phyloP scores from a whole-genome alignment of 1,284 basidiomycete genomes.

The Naganishia cerealis region DNA sequence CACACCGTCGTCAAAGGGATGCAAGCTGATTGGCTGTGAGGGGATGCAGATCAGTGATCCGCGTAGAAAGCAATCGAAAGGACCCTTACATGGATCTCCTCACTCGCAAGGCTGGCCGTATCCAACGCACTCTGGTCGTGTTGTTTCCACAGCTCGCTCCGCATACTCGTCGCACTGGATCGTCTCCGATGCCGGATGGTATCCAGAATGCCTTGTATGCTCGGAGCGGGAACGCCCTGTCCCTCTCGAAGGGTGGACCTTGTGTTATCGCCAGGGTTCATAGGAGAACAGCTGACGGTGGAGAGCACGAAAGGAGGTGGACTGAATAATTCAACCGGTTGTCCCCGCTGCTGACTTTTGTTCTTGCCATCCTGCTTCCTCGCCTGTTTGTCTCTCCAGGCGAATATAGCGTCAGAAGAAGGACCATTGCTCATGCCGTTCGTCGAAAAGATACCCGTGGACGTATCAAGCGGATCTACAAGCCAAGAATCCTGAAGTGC shows the following conservation, averaged over 20 bases:
- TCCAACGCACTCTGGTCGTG: constrained; percentile 28
- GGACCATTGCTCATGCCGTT: constrained; percentile 1
- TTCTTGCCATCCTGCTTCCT: constrained; percentile 12
- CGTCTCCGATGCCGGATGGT: constrained; percentile 18
- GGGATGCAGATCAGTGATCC: neutral
- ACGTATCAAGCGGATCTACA: constrained; percentile 21
- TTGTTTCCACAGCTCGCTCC: constrained; percentile 17
- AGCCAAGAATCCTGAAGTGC: neutral
- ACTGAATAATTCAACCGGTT: neutral
- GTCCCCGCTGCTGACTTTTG: constrained; percentile 2
- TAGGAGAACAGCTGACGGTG: neutral
- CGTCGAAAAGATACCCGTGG: neutral
- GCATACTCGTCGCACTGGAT: constrained; percentile 22
- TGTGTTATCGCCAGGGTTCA: neutral
- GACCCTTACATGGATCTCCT: constrained; percentile 18
- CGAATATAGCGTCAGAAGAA: constrained; percentile 25
- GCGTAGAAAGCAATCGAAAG: neutral
- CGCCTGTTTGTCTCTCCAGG: constrained; percentile 22
- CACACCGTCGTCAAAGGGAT: constrained; percentile 19
- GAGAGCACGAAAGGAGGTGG: constrained; percentile 19
- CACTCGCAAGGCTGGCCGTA: constrained; percentile 24
- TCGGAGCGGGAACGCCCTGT: neutral
- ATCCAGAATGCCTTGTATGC: constrained; percentile 18
- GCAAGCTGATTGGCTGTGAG: constrained; percentile 15
- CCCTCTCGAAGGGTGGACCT: neutral